These are phyloP conservation scores for Exobasidium cylindrosporum DNA, from an alignment of 1,284 basidiomycete species.

Conservation along the genomic window DNA sequence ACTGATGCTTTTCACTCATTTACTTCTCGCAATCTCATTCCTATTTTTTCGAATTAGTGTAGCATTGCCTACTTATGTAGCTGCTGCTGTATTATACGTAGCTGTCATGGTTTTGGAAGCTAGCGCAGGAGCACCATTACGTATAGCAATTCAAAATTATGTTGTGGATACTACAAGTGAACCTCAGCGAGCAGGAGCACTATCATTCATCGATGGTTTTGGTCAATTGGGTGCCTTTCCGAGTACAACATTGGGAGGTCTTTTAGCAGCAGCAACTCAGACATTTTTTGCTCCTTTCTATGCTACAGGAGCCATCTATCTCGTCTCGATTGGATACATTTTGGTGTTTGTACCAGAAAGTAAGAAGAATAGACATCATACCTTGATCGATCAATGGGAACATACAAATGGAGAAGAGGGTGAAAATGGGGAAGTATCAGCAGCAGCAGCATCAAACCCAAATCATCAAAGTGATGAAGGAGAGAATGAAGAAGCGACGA, in stretches of 20 bases:
- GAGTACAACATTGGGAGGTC: constrained; percentile 36
- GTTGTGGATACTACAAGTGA: constrained; percentile 48
- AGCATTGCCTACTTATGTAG: constrained; percentile 30
- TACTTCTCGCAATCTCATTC: constrained; percentile 32
- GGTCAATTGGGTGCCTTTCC: constrained; percentile 48
- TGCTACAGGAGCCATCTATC: constrained; percentile 33
- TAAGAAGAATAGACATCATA: constrained; percentile 29
- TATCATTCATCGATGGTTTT: constrained; percentile 48
- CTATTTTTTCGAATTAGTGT: constrained; percentile 33
- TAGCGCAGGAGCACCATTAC: constrained; percentile 39
- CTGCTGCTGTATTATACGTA: constrained; percentile 29
- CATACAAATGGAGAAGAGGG: constrained; percentile 19
- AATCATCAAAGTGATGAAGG: background rate
- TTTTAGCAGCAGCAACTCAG: constrained; percentile 38
- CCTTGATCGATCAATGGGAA: constrained; percentile 37
- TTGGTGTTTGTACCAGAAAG: constrained; percentile 42
- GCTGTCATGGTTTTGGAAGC: constrained; percentile 41
- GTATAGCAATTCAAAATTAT: constrained; percentile 46
- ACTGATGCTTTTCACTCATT: constrained; percentile 33
- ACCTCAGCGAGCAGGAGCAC: constrained; percentile 32
- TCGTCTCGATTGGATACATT: constrained; percentile 33
- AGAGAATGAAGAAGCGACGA: background rate
- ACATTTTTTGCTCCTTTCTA: constrained; percentile 49
- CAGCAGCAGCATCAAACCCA: background rate
- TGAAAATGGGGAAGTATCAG: background rate